These are phyloP conservation scores for Aspergillus sergii DNA, from an alignment of 2,329 filamentous ascomycete species.

Conservation along the genomic window DNA sequence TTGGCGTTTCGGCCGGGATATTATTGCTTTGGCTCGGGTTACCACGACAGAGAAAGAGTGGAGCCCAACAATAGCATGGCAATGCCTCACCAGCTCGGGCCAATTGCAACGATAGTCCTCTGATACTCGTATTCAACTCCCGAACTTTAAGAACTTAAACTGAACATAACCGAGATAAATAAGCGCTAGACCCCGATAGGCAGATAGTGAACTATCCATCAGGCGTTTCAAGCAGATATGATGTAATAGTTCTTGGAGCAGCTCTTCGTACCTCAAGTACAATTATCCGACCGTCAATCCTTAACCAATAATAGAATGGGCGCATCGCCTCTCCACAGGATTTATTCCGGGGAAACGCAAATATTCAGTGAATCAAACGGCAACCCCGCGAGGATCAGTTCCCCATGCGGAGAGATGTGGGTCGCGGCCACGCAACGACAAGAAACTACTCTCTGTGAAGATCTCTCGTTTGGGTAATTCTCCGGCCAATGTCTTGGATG, in stretches of 20 bases:
- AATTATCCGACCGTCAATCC: background rate
- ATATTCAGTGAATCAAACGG: background rate
- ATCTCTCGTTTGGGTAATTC: background rate
- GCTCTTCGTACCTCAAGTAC: background rate
- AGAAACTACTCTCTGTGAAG: background rate
- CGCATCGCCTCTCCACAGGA: slow-evolving; percentile 1
- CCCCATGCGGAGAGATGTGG: background rate
- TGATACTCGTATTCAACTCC: background rate
- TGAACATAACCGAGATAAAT: background rate
- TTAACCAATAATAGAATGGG: background rate
- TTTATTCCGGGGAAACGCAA: background rate
- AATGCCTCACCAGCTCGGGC: background rate
- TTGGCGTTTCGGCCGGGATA: slow-evolving; percentile 47
- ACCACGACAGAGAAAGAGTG: background rate
- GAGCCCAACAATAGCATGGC: background rate
- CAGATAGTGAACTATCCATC: background rate
- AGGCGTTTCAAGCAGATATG: background rate
- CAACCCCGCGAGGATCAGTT: background rate
- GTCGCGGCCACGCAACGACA: background rate
- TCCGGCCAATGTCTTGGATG: background rate
- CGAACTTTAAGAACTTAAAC: background rate
- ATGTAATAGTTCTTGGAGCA: background rate
- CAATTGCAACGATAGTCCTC: too few species aligned
- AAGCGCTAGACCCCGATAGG: background rate
- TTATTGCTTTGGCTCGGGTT: slow-evolving; percentile 50